phyloP scores from a whole-genome alignment of 176 grass and related monocot species.

The Bonia amplexicaulis region DNA sequence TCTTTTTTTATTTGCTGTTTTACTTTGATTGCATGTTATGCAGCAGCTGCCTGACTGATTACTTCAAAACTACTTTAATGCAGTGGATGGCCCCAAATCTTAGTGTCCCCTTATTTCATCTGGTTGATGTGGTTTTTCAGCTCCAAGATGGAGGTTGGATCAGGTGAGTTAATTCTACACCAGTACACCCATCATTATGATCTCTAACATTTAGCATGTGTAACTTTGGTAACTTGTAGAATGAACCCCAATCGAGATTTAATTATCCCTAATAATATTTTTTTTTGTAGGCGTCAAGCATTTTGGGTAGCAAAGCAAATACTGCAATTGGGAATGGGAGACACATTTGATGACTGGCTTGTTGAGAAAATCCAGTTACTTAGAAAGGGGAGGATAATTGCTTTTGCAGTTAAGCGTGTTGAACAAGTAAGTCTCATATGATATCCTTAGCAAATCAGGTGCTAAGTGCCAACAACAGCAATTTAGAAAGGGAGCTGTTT shows the following conservation, averaged over 20 bases:
- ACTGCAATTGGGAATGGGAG: conserved; percentile 98
- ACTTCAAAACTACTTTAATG: conserved; percentile 32
- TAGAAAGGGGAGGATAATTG: conserved; percentile 77
- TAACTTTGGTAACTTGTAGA: neutral
- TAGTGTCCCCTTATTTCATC: conserved; percentile 86
- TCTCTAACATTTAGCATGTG: conserved; percentile 22
- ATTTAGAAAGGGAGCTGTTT: neutral
- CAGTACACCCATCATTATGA: conserved; percentile 1
- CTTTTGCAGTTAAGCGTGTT: conserved; percentile 78
- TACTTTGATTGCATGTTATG: conserved; percentile 10
- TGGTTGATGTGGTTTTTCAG: conserved; percentile 96
- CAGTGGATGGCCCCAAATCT: conserved; percentile 95
- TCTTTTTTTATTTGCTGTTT: neutral
- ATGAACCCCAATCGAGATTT: neutral
- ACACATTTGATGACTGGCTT: conserved; percentile 99
- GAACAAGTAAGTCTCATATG: conserved; percentile 65
- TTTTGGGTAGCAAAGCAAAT: conserved; percentile 99
- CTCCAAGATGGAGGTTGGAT: conserved; percentile 97
- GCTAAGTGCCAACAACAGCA: neutral
- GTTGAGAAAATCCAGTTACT: conserved; percentile 96
- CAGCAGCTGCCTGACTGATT: neutral
- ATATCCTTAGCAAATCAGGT: neutral
- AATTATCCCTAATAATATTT: neutral
- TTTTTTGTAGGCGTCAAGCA: conserved; percentile 73
- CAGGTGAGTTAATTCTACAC: conserved; percentile 47